Base-by-base conservation (phyloP, 345 rosid species). In the Eucalyptus cloeziana region DNA sequence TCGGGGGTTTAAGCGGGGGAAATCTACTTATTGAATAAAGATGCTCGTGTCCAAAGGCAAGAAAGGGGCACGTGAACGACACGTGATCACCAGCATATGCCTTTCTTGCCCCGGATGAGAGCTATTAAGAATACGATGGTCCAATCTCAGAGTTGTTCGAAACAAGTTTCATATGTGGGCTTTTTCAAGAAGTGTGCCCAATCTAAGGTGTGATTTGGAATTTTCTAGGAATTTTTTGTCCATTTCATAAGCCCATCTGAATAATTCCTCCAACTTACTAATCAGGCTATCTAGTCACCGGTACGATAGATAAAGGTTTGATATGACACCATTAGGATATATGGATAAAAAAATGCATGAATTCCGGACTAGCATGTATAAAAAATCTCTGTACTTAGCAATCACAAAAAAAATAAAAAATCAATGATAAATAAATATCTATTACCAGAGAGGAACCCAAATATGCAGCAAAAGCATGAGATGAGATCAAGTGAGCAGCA, bases 221-320 rank as follows among this genome's bases (percentile, higher is more conserved):
- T 37, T 17, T 71, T 71, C 1, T 6, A 3, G 0, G 1, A 37
- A 7, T 71, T 19, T 33, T 71, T 37, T 19, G 45, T 2, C 1
- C 4, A 0, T 19, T 37, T 12, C 44, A 19, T 37, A 19, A 37
- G 8, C 13, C 8, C 27, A 33, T 71, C 13, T 22, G 3, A 1
- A 37, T 17, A 71, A 71, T 10, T 19, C 6, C 8, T 19, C 27
- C 3, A 71, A 10, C 43, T 71, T 40, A 37, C 47, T 37, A 21
- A 71, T 3, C 8, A 5, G 4, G 3, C 8, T 37, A 37, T 24
- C 27, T 37, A 76, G 0, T 76, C 27, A 37, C 15, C 10, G 21
- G 14, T 21, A 11, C 6, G 2, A 37, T 13, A 3, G 30, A 76
- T 76, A 76, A 76, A 8, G 13, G 7, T 76, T 19, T 10, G 83